Percentiles rank a stretch among this genome's conserved stretches.
phyloP scores from a whole-genome alignment of 2,329 filamentous ascomycete genomes.

The Malbranchea cinnamomea region DNA sequence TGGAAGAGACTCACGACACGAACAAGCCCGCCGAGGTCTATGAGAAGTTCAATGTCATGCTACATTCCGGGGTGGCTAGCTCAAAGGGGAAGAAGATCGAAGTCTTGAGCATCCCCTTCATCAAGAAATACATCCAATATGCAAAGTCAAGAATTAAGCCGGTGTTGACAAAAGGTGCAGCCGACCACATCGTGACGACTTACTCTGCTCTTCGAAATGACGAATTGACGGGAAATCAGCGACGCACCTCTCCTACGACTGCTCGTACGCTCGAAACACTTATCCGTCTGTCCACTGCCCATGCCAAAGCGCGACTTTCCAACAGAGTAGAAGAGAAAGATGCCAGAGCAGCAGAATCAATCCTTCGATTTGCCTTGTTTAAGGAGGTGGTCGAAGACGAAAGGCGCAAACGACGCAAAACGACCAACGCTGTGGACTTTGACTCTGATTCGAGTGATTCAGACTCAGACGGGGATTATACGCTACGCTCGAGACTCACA shows the following conservation, averaged over 20 bases:
- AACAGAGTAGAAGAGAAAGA: constrained; percentile 81
- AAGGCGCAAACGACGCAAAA: constrained; percentile 69
- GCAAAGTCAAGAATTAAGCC: constrained; percentile 87
- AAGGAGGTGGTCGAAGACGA: constrained; percentile 76
- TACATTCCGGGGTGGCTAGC: constrained; percentile 77
- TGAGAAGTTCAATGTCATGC: constrained; percentile 92
- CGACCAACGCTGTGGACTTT: constrained; percentile 50
- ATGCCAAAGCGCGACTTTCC: constrained; percentile 82
- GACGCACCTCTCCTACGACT: constrained; percentile 86
- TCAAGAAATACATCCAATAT: constrained; percentile 99
- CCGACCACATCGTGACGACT: constrained; percentile 77
- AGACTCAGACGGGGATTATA: constrained; percentile 18
- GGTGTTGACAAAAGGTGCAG: constrained; percentile 75
- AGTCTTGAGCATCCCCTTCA: constrained; percentile 88
- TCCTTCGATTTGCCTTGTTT: constrained; percentile 88
- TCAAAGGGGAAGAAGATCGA: constrained; percentile 64
- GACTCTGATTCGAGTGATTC: constrained; percentile 37
- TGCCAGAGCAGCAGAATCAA: constrained; percentile 71
- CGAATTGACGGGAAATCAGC: constrained; percentile 85
- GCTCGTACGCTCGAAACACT: constrained; percentile 93
- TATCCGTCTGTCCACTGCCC: constrained; percentile 93
- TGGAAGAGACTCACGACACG: constrained; percentile 59
- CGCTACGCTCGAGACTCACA: constrained; percentile 11
- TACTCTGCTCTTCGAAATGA: constrained; percentile 92
- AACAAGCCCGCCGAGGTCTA: constrained; percentile 73